Base-by-base conservation (phyloP, 306 rosid species). In the Castanea sativa region DNA sequence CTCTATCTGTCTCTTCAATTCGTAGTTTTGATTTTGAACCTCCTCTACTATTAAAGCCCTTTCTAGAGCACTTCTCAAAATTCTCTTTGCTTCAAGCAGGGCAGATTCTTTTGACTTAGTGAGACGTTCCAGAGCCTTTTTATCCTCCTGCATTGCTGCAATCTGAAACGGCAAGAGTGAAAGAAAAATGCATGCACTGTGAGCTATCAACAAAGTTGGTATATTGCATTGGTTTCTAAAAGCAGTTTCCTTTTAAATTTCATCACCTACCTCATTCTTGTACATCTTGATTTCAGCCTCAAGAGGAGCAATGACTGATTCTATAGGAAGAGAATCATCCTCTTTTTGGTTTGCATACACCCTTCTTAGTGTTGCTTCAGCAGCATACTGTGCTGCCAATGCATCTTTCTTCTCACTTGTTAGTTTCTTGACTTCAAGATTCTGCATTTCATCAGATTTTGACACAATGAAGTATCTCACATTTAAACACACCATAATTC, bases 41-140 rank as follows among this genome's bases (percentile, higher is more conserved):
- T 95, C 98, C 86, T 92, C 99, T 68, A 95, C 99, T 71, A 95
- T 93, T 73, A 95, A 85, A 78, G 92, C 99, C 78, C 99, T 91
- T 85, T 95, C 99, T 5, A 95, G 68, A 49, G 99, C 99, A 79
- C 96, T 89, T 77, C 85, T 73, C 76, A 95, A 58, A 80, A 95
- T 95, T 83, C 87, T 91, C 77, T 95, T 97, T 18, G 98, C 99
- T 86, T 95, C 98, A 29, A 95, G 91, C 84, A 95, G 83, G 2
- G 99, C 98, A 0, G 88, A 79, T 78, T 93, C 98, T 79, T 93
- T 95, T 3, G 98, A 93, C 81, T 89, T 93, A 52, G 92, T 95
- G 68, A 85, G 93, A 19, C 98, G 85, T 81, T 91, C 89, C 91
- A 93, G 86, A 4, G 96, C 98, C 84, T 90, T 95, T 53, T 93